A percentile compares a stretch with the other conserved stretches of the same genome.
phyloP scores from a whole-genome alignment of 805 yeast species.

The Brettanomyces naardenensis region DNA sequence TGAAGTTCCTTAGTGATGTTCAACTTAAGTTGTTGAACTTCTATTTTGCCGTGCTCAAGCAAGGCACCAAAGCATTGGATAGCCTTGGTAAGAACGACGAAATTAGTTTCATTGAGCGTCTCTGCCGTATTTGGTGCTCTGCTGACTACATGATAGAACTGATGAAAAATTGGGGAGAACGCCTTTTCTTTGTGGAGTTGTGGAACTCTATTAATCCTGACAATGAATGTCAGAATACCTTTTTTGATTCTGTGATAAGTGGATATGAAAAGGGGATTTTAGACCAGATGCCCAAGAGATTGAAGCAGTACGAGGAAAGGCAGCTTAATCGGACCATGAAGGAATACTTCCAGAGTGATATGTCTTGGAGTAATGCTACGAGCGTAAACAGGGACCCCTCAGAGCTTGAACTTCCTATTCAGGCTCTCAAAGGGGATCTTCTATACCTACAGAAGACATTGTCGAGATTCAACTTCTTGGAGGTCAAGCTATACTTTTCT shows the following conservation, averaged over 20 bases:
- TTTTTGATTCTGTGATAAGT: slow-evolving; percentile 35
- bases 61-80: slow-evolving; percentile 37
- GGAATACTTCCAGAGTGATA: slow-evolving; percentile 24
- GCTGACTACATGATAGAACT: slow-evolving; percentile 27
- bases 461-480: slow-evolving; percentile 23
- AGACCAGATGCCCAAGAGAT: slow-evolving; percentile 20
- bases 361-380: slow-evolving; percentile 18
- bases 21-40: slow-evolving; percentile 50
- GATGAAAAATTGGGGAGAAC: slow-evolving; percentile 36
- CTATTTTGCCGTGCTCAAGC: slow-evolving; percentile 37
- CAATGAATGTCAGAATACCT: slow-evolving; percentile 22
- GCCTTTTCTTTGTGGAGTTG: slow-evolving; percentile 32
- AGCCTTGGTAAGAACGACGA: slow-evolving; percentile 16
- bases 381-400: slow-evolving; percentile 9
- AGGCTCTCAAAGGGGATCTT: slow-evolving; percentile 22
- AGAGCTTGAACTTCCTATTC: slow-evolving; percentile 20
- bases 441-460: slow-evolving; percentile 23
- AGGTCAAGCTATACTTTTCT: slow-evolving; percentile 20
- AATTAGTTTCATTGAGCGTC: slow-evolving; percentile 26
- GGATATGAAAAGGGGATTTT: slow-evolving; percentile 28
- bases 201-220: slow-evolving; percentile 28
- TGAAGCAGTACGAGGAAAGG: slow-evolving; percentile 26
- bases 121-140: slow-evolving; percentile 34
- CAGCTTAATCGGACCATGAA: slow-evolving; percentile 30
- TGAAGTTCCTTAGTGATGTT: slow-evolving; percentile 47